Conservation (phyloP, 371 early-diverging fungal species). For the Batkoa obscura region DNA sequence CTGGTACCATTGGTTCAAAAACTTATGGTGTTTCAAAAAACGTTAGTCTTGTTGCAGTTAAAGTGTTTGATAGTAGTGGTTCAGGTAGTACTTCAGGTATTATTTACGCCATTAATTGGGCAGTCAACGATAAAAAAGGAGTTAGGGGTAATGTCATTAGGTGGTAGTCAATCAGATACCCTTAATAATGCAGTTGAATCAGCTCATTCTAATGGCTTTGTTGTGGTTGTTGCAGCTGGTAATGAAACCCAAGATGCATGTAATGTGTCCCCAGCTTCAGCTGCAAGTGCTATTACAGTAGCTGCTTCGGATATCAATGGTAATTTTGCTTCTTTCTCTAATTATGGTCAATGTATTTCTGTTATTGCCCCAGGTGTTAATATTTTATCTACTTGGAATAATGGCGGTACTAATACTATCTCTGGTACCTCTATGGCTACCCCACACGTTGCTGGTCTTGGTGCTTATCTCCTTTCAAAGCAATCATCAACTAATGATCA, state of each 20-base stretch:
- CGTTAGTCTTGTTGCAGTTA: constrained; percentile 42
- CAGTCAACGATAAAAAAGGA: constrained; percentile 15
- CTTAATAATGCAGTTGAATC: constrained; percentile 23
- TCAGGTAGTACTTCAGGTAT: constrained; percentile 42
- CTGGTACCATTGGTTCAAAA: constrained; percentile 34
- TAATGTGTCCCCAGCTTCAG: constrained; percentile 33
- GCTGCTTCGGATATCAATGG: constrained; percentile 38
- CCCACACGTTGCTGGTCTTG: constrained; percentile 95
- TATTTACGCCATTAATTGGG: constrained; percentile 53
- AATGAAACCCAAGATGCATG: constrained; percentile 30
- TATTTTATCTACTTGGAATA: constrained; percentile 11
- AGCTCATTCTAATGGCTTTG: constrained; percentile 17
- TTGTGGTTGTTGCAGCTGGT: constrained; percentile 44
- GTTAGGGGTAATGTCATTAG: constrained; percentile 33
- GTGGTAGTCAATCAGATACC: constrained; percentile 34
- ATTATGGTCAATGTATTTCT: constrained; percentile 50
- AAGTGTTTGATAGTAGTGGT: constrained; percentile 25
- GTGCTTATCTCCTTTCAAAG: constrained; percentile 64
- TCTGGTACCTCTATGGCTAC: constrained; percentile 99
- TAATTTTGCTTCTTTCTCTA: constrained; percentile 39
- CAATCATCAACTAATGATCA: constrained; percentile 35
- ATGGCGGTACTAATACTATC: constrained; percentile 58
- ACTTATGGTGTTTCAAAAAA: constrained; percentile 51
- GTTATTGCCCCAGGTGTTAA: constrained; percentile 34
- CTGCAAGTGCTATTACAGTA: constrained; percentile 26